These are phyloP conservation scores for Vanderwaltozyma verrucispora DNA, from an alignment of 805 yeast genomes.

Conservation along the genomic window DNA sequence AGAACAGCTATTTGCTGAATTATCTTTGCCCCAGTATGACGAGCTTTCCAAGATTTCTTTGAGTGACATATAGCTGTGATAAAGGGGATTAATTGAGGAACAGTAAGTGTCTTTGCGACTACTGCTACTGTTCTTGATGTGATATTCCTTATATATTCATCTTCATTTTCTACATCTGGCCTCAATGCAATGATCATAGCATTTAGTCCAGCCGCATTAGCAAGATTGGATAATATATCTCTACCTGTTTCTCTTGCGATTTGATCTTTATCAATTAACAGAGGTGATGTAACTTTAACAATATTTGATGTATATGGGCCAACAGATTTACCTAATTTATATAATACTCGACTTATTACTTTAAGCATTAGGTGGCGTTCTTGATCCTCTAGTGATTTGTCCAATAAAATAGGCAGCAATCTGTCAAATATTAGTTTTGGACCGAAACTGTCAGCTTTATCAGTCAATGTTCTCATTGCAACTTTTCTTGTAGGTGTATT, in stretches of 20 bases:
- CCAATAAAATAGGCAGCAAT: slow-evolving; percentile 67
- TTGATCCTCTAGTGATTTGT: slow-evolving; percentile 60
- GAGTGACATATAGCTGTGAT: slow-evolving; percentile 69
- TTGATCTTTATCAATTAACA: slow-evolving; percentile 68
- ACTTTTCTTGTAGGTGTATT: slow-evolving; percentile 54
- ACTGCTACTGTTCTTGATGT: slow-evolving; percentile 78
- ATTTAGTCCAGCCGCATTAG: slow-evolving; percentile 76
- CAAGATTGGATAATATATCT: slow-evolving; percentile 61
- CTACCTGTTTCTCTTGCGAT: slow-evolving; percentile 69
- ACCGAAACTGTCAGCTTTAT: slow-evolving; percentile 54
- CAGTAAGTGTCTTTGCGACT: slow-evolving; percentile 70
- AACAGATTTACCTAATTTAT: slow-evolving; percentile 51
- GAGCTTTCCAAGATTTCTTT: slow-evolving; percentile 67
- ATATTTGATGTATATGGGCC: slow-evolving; percentile 68
- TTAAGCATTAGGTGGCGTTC: slow-evolving; percentile 79
- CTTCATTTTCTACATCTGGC: slow-evolving; percentile 73
- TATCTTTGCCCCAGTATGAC: slow-evolving; percentile 71
- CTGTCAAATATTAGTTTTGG: slow-evolving; percentile 58
- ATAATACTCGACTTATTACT: slow-evolving; percentile 57
- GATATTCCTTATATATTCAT: slow-evolving; percentile 67
- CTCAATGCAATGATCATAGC: slow-evolving; percentile 69
- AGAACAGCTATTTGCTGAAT: slow-evolving; percentile 66
- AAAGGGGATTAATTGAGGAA: slow-evolving; percentile 65
- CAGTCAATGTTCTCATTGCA: slow-evolving; percentile 58
- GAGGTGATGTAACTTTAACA: slow-evolving; percentile 64